Base-by-base conservation (phyloP, 2,329 filamentous ascomycete genomes). In the Pseudogymnoascus sp. region DNA sequence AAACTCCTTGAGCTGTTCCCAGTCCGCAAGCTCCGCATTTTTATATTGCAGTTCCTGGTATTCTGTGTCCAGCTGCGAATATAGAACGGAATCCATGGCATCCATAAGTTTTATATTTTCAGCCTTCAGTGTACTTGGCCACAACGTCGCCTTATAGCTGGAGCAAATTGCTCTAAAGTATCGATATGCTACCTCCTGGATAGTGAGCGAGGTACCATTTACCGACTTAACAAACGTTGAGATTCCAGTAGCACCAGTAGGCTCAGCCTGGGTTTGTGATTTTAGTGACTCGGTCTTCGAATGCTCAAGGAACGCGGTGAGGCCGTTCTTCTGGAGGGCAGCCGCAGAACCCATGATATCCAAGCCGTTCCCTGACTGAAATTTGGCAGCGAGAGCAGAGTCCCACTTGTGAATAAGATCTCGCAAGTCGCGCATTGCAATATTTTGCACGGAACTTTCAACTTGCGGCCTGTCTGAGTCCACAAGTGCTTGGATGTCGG, bases 251-350 rank as follows among this genome's bases (percentile, higher is more conserved):
- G 33, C 12, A 25, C 33, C 18, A 6, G 37, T 38, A 25, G 33
- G 57, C 41, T 76, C 77, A 1, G 75, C 73, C 66, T 83, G 79
- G 0, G 81, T 77, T 3, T 78, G 78, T 0, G 80, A 75, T 25
- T 58, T 58, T 58, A 39, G 22, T n/a, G 37, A 37, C 28, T 58
- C 57, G 9, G 57, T 58, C 65, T 86, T 86, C 1, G 83, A 80
- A 66, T 87, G 83, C 65, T 87, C 85, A 3, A 87, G 76, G 65
- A 87, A 87, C 3, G 83, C 84, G 1, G 81, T 83, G 14, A 86
- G 75, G 7, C 82, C 82, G 30, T 67, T 69, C 62, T 72, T 73
- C n/a, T 69, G 68, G 3, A 63, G 66, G 20, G 64, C 68, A 28
- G 63, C 62, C 8, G 67, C 67, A 2, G 67, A 68, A 4, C 71